A percentile compares a stretch with the other conserved stretches of the same genome.
Evolutionary conservation across 352 stramenopile species (phyloP).

Genomic region (Saprolegnia diclina): DNA sequence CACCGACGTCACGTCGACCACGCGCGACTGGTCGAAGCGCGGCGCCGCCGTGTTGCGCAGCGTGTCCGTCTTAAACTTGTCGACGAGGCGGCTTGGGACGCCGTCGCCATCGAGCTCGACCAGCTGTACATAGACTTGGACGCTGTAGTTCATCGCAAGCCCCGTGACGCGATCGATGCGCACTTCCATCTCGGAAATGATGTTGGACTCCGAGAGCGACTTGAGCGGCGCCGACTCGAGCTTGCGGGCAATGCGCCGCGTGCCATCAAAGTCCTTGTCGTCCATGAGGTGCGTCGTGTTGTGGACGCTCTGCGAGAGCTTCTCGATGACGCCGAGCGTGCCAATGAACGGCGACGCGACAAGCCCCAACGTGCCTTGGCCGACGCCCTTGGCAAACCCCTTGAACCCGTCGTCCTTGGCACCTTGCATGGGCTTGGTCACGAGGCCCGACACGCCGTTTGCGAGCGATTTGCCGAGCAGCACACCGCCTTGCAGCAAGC

Average conservation of each 20-base stretch:
- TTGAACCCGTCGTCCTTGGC: conserved; percentile 67
- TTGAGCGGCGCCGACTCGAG: conserved; percentile 54
- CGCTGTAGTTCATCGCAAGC: conserved; percentile 56
- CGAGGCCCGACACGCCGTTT: conserved; percentile 68
- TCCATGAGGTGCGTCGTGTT: conserved; percentile 86
- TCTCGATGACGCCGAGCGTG: conserved; percentile 76
- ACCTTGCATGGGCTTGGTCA: conserved; percentile 74
- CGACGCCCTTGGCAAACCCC: conserved; percentile 77
- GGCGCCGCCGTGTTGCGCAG: conserved; percentile 51
- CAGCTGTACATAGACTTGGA: conserved; percentile 63
- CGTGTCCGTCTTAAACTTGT: conserved; percentile 68
- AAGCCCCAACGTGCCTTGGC: conserved; percentile 68
- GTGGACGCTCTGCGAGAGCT: conserved; percentile 70
- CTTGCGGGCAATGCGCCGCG: conserved; percentile 65
- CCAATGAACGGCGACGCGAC: conserved; percentile 77
- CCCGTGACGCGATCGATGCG: conserved; percentile 67
- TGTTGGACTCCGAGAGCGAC: conserved; percentile 68
- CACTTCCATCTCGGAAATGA: conserved; percentile 81
- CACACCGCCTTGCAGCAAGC: conserved; percentile 63
- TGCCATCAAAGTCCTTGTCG: conserved; percentile 69
- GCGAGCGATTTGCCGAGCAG: conserved; percentile 74
- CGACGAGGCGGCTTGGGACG: conserved; percentile 30
- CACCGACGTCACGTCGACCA: conserved; percentile 59
- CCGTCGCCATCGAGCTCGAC: conserved; percentile 43
- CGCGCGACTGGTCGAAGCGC: conserved; percentile 81